Base-by-base conservation (phyloP, 1,284 basidiomycete genomes). In the Austroboletus niveus region DNA sequence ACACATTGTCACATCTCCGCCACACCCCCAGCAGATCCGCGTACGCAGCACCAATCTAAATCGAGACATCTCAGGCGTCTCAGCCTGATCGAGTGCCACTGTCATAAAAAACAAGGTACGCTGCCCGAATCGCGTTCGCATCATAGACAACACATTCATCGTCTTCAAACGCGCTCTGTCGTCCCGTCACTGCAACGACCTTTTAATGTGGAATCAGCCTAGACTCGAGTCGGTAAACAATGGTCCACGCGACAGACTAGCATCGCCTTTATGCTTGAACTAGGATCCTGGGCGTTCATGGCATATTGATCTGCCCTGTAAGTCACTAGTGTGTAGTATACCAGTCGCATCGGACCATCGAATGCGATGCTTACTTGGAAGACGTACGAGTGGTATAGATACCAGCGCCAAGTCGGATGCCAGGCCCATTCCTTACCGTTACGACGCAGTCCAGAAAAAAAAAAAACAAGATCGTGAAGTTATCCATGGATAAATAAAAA, bases 111-210 rank as follows among this genome's bases (percentile, higher is more conserved):
- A 67, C 41, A 2, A 67, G 54, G 14, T 67, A 65, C n/a, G 63
- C 64, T 1, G 63, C 17, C 5, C 58, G 63, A 31, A 67, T 60
- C 8, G 65, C 62, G 2, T 63, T 49, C 7, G 46, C 53, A 15
- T 65, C 31, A 22, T 65, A 65, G 6, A 67, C 57, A 30, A 65
- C 62, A 29, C 27, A 62, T 34, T 67, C 65, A 32, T 65, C 63
- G 2, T 62, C 53, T n/a, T 2, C 1, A 38, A 64, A 64, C 8
- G 6, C 42, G 22, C 45, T 62, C 3, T 27, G 8, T 3, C 6
- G 5, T 10, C 54, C 63, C 0, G 65, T 47, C 43, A 44, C 44
- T 15, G 44, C 61, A n/a, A 36, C 45, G 1, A 64, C 53, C 65
- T 67, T 43, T 24, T 5, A 14, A 1, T 14, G 5, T 36, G 36